Percentiles rank a stretch among this genome's conserved stretches.
These are phyloP conservation scores for Cymodocea nodosa DNA, from an alignment of 116 monocot species.

Conservation along the genomic window DNA sequence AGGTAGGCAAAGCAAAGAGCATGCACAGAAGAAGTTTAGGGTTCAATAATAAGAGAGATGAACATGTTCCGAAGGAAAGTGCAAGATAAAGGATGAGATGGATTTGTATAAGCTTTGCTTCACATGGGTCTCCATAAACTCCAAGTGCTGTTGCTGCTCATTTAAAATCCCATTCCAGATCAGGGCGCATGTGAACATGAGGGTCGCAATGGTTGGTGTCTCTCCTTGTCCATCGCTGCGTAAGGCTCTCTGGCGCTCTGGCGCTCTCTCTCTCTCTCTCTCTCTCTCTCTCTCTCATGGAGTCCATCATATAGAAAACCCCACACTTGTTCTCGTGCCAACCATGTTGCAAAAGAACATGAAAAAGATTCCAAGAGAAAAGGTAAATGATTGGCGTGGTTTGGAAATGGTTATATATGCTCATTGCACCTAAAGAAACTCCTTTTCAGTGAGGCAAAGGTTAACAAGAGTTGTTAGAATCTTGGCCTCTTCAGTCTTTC, in stretches of 20 bases:
- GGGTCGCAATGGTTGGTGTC: conserved; percentile 6
- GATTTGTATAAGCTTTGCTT: conserved; percentile 3
- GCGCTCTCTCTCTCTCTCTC: conserved; percentile 3
- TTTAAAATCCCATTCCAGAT: conserved; percentile 5
- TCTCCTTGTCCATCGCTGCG: conserved; percentile 14
- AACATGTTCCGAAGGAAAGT: conserved; percentile 3
- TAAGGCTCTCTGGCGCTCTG: no score
- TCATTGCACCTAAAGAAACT: conserved; percentile 6
- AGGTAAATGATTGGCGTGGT: conserved; percentile 1
- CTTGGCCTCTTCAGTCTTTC: conserved; percentile 5
- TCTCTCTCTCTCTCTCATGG: background rate
- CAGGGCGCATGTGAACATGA: background rate
- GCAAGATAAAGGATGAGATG: background rate
- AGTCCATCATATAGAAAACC: conserved; percentile 1
- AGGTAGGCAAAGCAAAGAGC: background rate
- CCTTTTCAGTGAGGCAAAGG: background rate
- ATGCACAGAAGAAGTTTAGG: background rate
- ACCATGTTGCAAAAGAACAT: conserved; percentile 35
- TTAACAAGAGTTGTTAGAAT: conserved; percentile 4
- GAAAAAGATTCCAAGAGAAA: conserved; percentile 44
- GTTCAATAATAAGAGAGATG: background rate
- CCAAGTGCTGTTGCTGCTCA: background rate
- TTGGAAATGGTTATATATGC: conserved; percentile 16
- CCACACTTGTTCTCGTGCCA: conserved; percentile 13
- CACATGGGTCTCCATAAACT: conserved; percentile 25